A percentile compares a stretch with the other conserved stretches of the same genome.
phyloP scores from a whole-genome alignment of 306 rosid species.

The Mimosa pudica region DNA sequence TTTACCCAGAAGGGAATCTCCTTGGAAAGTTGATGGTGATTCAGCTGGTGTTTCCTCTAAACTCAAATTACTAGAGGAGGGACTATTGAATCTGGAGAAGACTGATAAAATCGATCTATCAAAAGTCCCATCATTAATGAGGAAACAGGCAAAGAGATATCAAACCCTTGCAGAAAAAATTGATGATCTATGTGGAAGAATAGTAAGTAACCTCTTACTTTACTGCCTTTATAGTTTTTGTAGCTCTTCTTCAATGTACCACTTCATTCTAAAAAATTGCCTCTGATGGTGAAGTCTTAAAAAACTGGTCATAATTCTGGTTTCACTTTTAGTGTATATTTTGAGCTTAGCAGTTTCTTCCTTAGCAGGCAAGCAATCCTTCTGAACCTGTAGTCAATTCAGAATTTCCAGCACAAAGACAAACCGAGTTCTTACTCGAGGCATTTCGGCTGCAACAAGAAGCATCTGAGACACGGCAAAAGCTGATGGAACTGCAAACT shows the following conservation, averaged over 20 bases:
- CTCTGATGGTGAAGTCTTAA: too few species aligned
- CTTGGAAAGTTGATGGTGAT: constrained; percentile 84
- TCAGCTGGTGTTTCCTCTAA: constrained; percentile 70
- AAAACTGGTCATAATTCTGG: too few species aligned
- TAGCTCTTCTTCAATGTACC: not conserved
- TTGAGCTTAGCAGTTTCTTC: constrained; percentile 5
- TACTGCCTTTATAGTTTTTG: constrained; percentile 1
- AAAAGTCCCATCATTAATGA: constrained; percentile 63
- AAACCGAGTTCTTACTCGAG: constrained; percentile 74
- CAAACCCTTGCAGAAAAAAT: constrained; percentile 72
- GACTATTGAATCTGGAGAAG: constrained; percentile 68
- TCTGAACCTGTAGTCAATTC: constrained; percentile 61
- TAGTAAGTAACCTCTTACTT: constrained; percentile 49
- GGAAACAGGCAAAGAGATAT: constrained; percentile 80
- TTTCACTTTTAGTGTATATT: not conserved
- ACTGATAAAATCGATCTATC: constrained; percentile 54
- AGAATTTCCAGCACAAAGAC: constrained; percentile 66
- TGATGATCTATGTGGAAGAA: constrained; percentile 70
- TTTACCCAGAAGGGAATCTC: constrained; percentile 68
- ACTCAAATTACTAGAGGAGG: constrained; percentile 76
- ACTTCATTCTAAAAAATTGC: not conserved
- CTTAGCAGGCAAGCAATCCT: constrained; percentile 71
- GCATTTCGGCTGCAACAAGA: constrained; percentile 79
- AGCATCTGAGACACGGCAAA: constrained; percentile 78
- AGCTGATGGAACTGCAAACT: constrained; percentile 66